Conservation (phyloP, 345 rosid genomes). For the Hevea brasiliensis region DNA sequence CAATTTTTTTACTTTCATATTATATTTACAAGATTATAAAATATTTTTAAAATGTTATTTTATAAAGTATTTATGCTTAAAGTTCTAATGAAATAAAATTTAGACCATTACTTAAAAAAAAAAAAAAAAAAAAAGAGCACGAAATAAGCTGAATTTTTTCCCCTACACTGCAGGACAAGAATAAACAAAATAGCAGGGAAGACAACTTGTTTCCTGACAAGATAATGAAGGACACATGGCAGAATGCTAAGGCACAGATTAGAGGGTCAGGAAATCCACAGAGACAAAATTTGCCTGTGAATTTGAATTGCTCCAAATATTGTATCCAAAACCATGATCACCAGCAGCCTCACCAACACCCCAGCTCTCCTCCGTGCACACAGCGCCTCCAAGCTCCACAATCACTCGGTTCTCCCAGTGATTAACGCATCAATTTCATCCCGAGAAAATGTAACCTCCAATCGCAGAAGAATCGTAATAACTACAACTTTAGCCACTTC, state of each 20-base stretch:
- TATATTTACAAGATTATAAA: too few relatives aligned
- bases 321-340: constrained; percentile 30
- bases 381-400: constrained; percentile 17
- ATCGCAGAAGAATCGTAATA: constrained; percentile 45
- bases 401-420: constrained; percentile 17
- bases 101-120: too few relatives aligned
- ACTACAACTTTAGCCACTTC: constrained; percentile 36
- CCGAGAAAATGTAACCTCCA: constrained; percentile 19
- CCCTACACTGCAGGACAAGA: too few relatives aligned
- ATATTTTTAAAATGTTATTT: too few relatives aligned
- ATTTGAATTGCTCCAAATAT: neutral
- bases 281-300: neutral
- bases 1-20: too few relatives aligned
- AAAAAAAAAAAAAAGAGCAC: too few relatives aligned
- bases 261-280: constrained; percentile 4
- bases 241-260: constrained; percentile 20
- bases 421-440: constrained; percentile 28
- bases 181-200: too few relatives aligned
- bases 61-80: too few relatives aligned
- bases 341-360: constrained; percentile 50
- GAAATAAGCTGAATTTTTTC: too few relatives aligned
- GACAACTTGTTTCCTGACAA: neutral
- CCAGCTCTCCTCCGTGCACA: constrained; percentile 40
- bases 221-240: constrained; percentile 38
- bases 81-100: too few relatives aligned